Percentiles rank a stretch among this genome's conserved stretches.
Conservation (phyloP, 371 early-diverging fungal species). For the Mortierella sp. region DNA sequence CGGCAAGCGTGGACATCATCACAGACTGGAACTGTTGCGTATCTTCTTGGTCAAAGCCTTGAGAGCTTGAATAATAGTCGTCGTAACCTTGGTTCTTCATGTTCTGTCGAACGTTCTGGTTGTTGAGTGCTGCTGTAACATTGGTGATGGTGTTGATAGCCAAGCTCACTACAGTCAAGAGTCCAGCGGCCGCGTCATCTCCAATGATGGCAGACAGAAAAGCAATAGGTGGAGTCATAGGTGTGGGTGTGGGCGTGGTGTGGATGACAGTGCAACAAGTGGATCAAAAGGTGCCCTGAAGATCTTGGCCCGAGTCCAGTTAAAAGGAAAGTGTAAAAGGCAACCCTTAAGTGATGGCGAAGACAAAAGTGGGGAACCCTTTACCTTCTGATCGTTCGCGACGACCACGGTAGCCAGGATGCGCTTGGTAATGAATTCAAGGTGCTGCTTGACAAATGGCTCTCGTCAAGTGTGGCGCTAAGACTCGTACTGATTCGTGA, state of each 20-base stretch:
- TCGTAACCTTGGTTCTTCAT: slow-evolving; percentile 7
- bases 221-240: slow-evolving; percentile 30
- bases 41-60: slow-evolving; percentile 4
- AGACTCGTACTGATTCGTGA: neutral
- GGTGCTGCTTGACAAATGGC: neutral
- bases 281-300: too few relatives aligned
- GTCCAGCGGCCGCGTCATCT: slow-evolving; percentile 35
- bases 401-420: slow-evolving; percentile 5
- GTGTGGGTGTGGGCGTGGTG: neutral
- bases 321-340: too few relatives aligned
- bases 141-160: slow-evolving; percentile 28
- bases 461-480: neutral
- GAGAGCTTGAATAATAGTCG: slow-evolving; percentile 6
- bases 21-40: slow-evolving; percentile 14
- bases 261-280: too few relatives aligned
- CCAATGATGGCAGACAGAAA: slow-evolving; percentile 41
- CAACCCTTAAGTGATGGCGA: neutral
- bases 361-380: too few relatives aligned
- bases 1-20: slow-evolving; percentile 19
- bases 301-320: too few relatives aligned
- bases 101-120: slow-evolving; percentile 3
- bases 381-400: too few relatives aligned
- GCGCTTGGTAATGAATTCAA: slow-evolving; percentile 28
- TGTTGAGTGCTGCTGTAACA: slow-evolving; percentile 10
- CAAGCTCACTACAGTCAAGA: slow-evolving; percentile 32